phyloP scores from a whole-genome alignment of 108 stramenopile species.

The Cyclotella baltica region DNA sequence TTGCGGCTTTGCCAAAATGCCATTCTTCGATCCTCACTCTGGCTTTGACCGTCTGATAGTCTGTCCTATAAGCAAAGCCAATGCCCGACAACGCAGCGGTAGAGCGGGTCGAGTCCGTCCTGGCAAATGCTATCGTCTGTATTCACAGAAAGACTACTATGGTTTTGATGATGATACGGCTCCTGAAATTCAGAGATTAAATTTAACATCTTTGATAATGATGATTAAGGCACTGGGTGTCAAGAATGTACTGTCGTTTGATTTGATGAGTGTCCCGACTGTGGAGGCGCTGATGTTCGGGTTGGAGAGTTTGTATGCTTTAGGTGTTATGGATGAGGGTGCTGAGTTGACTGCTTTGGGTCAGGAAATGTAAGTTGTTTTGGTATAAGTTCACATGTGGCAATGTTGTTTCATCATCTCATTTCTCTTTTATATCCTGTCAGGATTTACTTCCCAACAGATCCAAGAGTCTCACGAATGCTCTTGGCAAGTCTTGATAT shows the following conservation, averaged over 20 bases:
- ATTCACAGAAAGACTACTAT: slow-evolving; percentile 79
- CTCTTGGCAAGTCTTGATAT: slow-evolving; percentile 76
- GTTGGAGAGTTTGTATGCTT: slow-evolving; percentile 82
- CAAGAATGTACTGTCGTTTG: slow-evolving; percentile 92
- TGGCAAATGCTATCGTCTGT: slow-evolving; percentile 95
- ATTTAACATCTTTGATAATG: slow-evolving; percentile 87
- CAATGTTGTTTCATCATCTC: background rate
- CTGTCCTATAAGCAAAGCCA: slow-evolving; percentile 85
- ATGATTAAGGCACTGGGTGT: slow-evolving; percentile 97
- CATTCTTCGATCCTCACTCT: slow-evolving; percentile 85
- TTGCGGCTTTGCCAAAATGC: slow-evolving; percentile 95
- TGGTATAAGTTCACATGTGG: background rate
- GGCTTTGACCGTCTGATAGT: slow-evolving; percentile 85
- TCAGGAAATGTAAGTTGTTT: slow-evolving; percentile 56
- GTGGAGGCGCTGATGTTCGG: slow-evolving; percentile 82
- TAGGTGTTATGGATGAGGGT: slow-evolving; percentile 84
- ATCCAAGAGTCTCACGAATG: slow-evolving; percentile 80
- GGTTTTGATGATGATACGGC: slow-evolving; percentile 69
- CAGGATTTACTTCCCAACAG: slow-evolving; percentile 84
- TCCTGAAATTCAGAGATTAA: slow-evolving; percentile 86
- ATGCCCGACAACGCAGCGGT: slow-evolving; percentile 92
- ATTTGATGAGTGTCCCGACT: slow-evolving; percentile 90
- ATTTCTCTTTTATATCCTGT: background rate
- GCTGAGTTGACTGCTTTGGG: slow-evolving; percentile 75
- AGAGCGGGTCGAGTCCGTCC: slow-evolving; percentile 90